phyloP scores from a whole-genome alignment of 805 yeast species.

The Teunomyces aglyptinius region DNA sequence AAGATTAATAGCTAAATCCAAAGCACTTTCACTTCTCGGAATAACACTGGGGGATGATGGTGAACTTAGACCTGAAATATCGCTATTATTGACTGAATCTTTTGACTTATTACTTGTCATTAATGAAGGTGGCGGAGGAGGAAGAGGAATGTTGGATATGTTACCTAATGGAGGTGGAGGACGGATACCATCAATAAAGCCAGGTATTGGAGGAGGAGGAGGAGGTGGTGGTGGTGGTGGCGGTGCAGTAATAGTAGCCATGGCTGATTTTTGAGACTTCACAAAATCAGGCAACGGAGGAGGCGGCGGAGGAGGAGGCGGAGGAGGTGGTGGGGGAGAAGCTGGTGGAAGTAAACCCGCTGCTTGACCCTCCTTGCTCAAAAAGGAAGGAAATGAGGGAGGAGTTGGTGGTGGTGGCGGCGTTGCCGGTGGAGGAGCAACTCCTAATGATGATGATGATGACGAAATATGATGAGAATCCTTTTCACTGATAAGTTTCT shows the following conservation, averaged over 20 bases:
- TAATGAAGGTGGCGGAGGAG: neutral
- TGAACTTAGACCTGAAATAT: neutral
- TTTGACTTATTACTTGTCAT: neutral
- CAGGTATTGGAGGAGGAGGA: slow-evolving; percentile 24
- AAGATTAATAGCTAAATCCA: neutral
- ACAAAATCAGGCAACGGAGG: slow-evolving; percentile 25
- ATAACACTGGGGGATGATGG: neutral
- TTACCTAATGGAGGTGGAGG: slow-evolving; percentile 16
- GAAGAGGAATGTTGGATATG: neutral
- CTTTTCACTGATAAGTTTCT: neutral
- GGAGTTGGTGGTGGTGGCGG: slow-evolving; percentile 6
- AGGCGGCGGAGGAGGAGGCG: slow-evolving; percentile 10
- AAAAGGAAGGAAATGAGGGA: slow-evolving; percentile 3
- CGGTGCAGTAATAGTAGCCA: slow-evolving; percentile 10
- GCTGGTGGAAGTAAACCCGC: neutral
- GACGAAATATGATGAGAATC: neutral
- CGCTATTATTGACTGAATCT: neutral
- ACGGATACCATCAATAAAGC: neutral
- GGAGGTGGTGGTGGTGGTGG: slow-evolving; percentile 22
- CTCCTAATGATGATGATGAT: neutral
- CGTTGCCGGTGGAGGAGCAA: slow-evolving; percentile 2
- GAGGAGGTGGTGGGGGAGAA: slow-evolving; percentile 19
- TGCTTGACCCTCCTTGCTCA: neutral
- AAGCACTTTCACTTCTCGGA: neutral
- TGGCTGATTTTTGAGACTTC: slow-evolving; percentile 7